Conservation (phyloP, 139 green algal genomes). For the Chlamydomonas asymmetrica region DNA sequence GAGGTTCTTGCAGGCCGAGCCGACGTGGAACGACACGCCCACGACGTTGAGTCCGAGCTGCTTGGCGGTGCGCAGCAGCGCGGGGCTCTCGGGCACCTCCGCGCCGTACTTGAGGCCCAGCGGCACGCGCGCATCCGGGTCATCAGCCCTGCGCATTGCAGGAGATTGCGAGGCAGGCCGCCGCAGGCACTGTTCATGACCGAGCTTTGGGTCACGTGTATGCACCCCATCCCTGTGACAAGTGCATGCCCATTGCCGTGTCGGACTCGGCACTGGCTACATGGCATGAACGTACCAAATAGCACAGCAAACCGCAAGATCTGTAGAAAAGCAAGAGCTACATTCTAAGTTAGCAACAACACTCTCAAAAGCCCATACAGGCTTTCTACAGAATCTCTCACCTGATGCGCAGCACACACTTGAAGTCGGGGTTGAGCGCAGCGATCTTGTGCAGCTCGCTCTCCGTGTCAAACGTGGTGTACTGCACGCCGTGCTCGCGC, state of each 20-base stretch:
- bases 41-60: constrained; percentile 60
- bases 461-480: constrained; percentile 82
- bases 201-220: too few species aligned
- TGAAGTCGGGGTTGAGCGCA: constrained; percentile 56
- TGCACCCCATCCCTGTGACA: too few species aligned
- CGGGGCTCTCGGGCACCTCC: constrained; percentile 62
- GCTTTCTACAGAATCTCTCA: too few species aligned
- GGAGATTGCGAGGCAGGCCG: too few species aligned
- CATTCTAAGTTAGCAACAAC: too few species aligned
- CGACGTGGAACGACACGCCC: constrained; percentile 96
- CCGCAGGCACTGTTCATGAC: constrained; percentile 67
- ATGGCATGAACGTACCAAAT: too few species aligned
- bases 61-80: constrained; percentile 61
- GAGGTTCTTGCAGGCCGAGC: constrained; percentile 76
- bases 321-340: too few species aligned
- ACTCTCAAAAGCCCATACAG: too few species aligned
- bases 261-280: too few species aligned
- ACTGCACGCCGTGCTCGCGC: constrained; percentile 28
- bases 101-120: constrained; percentile 88
- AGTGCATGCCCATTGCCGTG: too few species aligned
- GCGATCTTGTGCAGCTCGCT: constrained; percentile 92
- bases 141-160: too few species aligned
- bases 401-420: constrained; percentile 88
- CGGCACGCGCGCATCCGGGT: constrained; percentile 69
- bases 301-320: too few species aligned